Percentiles rank a stretch among this genome's conserved stretches.
These are phyloP conservation scores for Plasmopara muralis DNA, from an alignment of 352 stramenopile species.

Conservation along the genomic window DNA sequence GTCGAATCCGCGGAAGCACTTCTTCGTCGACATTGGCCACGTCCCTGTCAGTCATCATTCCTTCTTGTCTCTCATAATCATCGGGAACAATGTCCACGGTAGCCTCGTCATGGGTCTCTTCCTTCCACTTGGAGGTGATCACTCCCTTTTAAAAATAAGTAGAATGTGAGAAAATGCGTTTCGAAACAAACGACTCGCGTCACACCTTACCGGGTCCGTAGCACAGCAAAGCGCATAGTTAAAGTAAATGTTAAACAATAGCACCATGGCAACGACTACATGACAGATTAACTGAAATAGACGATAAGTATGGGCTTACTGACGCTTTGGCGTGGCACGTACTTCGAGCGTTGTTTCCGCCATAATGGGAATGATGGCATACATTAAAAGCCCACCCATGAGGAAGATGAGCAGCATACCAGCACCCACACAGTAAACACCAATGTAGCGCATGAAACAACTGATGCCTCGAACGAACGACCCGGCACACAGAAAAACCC, in stretches of 20 bases:
- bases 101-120: slow-evolving; percentile 8
- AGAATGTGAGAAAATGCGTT: slow-evolving; percentile 6
- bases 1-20: slow-evolving; percentile 27
- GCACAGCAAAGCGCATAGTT: slow-evolving; percentile 65
- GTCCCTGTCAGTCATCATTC: slow-evolving; percentile 8
- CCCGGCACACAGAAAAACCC: too few species aligned
- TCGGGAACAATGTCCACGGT: slow-evolving; percentile 20
- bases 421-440: not conserved
- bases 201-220: slow-evolving; percentile 36
- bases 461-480: too few species aligned
- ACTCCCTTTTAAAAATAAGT: slow-evolving; percentile 14
- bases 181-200: not conserved
- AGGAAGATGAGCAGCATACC: slow-evolving; percentile 45
- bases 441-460: too few species aligned
- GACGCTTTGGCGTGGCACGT: not conserved
- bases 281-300: slow-evolving; percentile 28
- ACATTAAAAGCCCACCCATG: slow-evolving; percentile 36
- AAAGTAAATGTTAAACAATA: slow-evolving; percentile 68
- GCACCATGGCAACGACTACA: slow-evolving; percentile 21
- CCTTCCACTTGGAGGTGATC: slow-evolving; percentile 19
- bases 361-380: slow-evolving; percentile 50
- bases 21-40: slow-evolving; percentile 2
- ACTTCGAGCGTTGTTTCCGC: slow-evolving; percentile 32
- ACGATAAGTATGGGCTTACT: not conserved
- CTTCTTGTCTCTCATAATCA: slow-evolving; percentile 6